phyloP scores from a whole-genome alignment of 2,329 filamentous ascomycete species.

The Pseudophaeomoniella oleicola region DNA sequence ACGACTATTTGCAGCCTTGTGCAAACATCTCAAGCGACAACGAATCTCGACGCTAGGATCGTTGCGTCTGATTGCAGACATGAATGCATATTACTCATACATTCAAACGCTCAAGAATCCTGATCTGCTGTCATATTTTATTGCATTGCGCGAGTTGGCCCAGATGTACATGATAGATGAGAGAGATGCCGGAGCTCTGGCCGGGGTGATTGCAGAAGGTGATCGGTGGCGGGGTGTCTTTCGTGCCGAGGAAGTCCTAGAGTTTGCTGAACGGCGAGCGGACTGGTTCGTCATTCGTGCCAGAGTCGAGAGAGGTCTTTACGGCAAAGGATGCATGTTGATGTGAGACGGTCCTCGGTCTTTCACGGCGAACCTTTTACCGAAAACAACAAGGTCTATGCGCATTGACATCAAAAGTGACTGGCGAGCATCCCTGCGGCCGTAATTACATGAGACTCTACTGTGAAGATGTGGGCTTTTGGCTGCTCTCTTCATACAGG shows the following conservation, averaged over 20 bases:
- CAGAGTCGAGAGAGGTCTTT: slow-evolving; percentile 92
- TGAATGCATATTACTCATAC: slow-evolving; percentile 85
- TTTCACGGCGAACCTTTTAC: no score
- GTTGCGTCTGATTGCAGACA: slow-evolving; percentile 86
- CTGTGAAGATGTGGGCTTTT: no score
- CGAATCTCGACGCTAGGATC: slow-evolving; percentile 80
- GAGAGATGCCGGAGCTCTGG: slow-evolving; percentile 78
- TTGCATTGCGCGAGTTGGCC: slow-evolving; percentile 75
- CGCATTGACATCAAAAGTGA: no score
- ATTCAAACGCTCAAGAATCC: slow-evolving; percentile 61
- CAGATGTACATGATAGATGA: slow-evolving; percentile 86
- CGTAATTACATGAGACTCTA: no score
- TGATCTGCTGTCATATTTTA: slow-evolving; percentile 79
- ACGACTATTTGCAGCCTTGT: slow-evolving; percentile 77
- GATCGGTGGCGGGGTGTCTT: slow-evolving; percentile 88
- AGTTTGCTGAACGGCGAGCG: slow-evolving; percentile 83
- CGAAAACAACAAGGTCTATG: no score
- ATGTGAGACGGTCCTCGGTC: slow-evolving; percentile 46
- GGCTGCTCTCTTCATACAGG: no score
- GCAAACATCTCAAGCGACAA: slow-evolving; percentile 96
- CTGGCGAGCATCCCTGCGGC: no score
- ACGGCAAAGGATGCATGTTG: slow-evolving; percentile 72
- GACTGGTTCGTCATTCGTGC: slow-evolving; percentile 89
- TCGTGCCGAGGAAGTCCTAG: slow-evolving; percentile 89
- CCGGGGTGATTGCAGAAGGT: slow-evolving; percentile 81